A percentile compares a stretch with the other conserved stretches of the same genome.
These are phyloP conservation scores for Plasmodium vivax DNA, from an alignment of 169 alveolate species.

Conservation along the genomic window DNA sequence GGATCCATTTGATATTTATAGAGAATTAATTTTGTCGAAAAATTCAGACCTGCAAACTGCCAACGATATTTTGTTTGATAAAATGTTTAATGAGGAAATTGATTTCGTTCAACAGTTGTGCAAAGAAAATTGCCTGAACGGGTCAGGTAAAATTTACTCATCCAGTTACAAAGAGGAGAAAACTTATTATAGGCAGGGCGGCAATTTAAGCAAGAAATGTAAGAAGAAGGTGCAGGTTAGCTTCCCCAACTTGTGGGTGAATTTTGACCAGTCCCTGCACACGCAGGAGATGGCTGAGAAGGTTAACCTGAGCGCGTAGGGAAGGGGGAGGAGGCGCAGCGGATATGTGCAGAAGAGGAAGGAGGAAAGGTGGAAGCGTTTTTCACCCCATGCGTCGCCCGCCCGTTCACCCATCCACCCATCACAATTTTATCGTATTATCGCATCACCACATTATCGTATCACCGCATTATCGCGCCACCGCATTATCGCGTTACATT, in stretches of 20 bases:
- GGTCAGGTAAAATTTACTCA: not conserved
- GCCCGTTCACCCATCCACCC: not conserved
- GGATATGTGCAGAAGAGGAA: not conserved
- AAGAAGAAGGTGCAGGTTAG: not conserved
- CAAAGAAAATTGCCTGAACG: conserved; percentile 10
- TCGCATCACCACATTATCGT: not conserved
- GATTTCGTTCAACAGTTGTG: conserved; percentile 57
- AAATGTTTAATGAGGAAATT: conserved; percentile 72
- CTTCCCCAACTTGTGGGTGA: conserved; percentile 49
- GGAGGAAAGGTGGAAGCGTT: not conserved
- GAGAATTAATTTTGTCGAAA: conserved; percentile 51
- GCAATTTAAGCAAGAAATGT: not conserved
- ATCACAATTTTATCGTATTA: not conserved
- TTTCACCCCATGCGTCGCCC: not conserved
- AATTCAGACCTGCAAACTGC: conserved; percentile 1
- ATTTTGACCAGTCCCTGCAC: conserved; percentile 29
- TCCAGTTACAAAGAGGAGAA: not conserved
- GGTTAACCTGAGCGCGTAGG: conserved; percentile 59
- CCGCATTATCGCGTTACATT: not conserved
- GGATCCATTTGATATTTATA: conserved; percentile 31
- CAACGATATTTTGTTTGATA: conserved; percentile 38
- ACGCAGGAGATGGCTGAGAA: conserved; percentile 44
- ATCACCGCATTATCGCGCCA: not conserved
- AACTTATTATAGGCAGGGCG: not conserved
- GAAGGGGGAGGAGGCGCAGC: not conserved